Percentiles rank a stretch among this genome's conserved stretches.
phyloP scores from a whole-genome alignment of 108 stramenopile genomes.

The Discostella stelligeroides region DNA sequence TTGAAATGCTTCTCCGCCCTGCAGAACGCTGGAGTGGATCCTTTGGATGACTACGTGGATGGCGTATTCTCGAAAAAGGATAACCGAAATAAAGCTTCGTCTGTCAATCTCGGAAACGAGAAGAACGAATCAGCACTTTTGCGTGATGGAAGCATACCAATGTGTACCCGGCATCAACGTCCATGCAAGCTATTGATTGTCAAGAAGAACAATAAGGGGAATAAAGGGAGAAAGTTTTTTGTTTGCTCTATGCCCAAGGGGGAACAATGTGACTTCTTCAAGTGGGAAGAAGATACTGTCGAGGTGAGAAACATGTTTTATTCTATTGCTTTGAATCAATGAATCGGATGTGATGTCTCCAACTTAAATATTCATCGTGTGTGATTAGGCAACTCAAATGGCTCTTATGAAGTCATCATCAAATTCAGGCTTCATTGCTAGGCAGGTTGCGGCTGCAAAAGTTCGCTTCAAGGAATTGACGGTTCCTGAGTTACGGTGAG shows the following conservation, averaged over 20 bases:
- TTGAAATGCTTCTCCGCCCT: constrained; percentile 32
- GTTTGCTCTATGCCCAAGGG: constrained; percentile 83
- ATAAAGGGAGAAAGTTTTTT: constrained; percentile 89
- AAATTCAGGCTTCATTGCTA: constrained; percentile 75
- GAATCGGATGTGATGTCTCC: too few species aligned
- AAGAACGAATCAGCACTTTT: background rate
- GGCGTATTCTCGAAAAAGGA: constrained; percentile 50
- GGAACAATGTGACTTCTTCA: constrained; percentile 88
- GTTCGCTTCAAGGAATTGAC: constrained; percentile 68
- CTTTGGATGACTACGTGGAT: constrained; percentile 86
- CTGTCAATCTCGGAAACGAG: constrained; percentile 12
- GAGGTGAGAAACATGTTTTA: constrained; percentile 34
- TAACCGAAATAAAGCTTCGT: background rate
- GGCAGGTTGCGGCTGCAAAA: constrained; percentile 73
- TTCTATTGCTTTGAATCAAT: background rate
- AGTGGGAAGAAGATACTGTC: constrained; percentile 88
- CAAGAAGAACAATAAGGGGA: constrained; percentile 80
- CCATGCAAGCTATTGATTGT: constrained; percentile 80
- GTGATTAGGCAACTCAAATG: constrained; percentile 49
- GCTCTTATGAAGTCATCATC: constrained; percentile 70
- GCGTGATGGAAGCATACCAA: constrained; percentile 37
- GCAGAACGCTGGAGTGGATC: constrained; percentile 73
- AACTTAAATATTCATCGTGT: too few species aligned
- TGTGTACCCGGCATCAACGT: constrained; percentile 75
- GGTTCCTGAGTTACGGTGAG: constrained; percentile 72